Percentiles rank a stretch among this genome's conserved stretches.
Conservation (phyloP, 2,329 filamentous ascomycete species). For the Cercospora sp. region DNA sequence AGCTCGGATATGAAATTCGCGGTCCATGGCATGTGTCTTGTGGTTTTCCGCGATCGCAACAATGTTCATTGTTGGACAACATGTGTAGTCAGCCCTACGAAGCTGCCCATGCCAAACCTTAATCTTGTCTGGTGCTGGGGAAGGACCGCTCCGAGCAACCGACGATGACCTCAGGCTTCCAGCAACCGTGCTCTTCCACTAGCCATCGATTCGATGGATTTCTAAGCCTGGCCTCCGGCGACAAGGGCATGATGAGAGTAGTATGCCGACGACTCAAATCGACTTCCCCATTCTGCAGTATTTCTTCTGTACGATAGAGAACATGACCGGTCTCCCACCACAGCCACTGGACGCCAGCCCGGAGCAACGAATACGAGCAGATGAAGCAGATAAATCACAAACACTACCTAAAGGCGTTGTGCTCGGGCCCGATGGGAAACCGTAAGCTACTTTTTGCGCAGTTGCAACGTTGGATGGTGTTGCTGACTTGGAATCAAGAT, state of each 20-base stretch:
- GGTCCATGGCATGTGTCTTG: too few species aligned
- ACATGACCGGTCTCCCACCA: slow-evolving; percentile 40
- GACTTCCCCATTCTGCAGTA: slow-evolving; percentile 43
- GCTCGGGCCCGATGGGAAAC: slow-evolving; percentile 78
- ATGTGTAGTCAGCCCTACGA: neutral
- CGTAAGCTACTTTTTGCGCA: slow-evolving; percentile 57
- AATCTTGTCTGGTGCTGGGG: neutral
- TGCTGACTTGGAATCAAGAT: slow-evolving; percentile 50
- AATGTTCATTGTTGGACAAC: neutral
- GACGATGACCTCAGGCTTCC: slow-evolving; percentile 17
- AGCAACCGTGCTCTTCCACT: neutral
- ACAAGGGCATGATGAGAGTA: slow-evolving; percentile 6
- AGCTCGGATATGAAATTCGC: too few species aligned
- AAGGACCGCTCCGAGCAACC: neutral
- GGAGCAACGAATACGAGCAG: slow-evolving; percentile 27
- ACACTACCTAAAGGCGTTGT: slow-evolving; percentile 69
- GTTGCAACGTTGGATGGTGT: neutral
- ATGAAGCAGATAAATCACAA: slow-evolving; percentile 31
- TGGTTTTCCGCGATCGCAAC: neutral
- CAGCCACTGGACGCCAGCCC: slow-evolving; percentile 40
- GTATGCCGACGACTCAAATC: slow-evolving; percentile 41
- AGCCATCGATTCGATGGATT: slow-evolving; percentile 21
- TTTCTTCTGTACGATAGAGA: slow-evolving; percentile 43
- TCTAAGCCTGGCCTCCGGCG: slow-evolving; percentile 21
- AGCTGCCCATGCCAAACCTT: neutral